Percentiles rank a stretch among this genome's conserved stretches.
These are phyloP conservation scores for Leucocoprinus sp. DNA, from an alignment of 768 basidiomycete species.

Conservation along the genomic window DNA sequence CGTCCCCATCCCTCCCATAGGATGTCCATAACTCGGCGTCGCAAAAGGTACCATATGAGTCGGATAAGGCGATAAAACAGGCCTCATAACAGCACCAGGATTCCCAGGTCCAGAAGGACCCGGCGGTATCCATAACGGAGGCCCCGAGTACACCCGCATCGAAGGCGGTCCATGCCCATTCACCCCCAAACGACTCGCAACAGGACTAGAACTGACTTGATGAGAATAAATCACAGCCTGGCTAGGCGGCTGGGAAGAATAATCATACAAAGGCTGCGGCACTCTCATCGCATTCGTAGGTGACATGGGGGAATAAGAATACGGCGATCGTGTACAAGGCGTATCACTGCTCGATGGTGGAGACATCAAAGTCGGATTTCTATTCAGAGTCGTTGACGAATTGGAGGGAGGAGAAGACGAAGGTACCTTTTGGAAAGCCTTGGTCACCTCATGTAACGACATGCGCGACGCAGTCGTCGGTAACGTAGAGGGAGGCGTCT, in stretches of 20 bases:
- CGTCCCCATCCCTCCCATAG: slow-evolving; percentile 33
- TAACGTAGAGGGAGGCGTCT: slow-evolving; percentile 61
- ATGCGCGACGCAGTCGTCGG: slow-evolving; percentile 60
- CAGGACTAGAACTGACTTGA: slow-evolving; percentile 52
- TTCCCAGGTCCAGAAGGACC: slow-evolving; percentile 38
- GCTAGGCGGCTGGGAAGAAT: slow-evolving; percentile 61
- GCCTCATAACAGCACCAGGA: slow-evolving; percentile 45
- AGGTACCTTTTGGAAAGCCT: slow-evolving; percentile 84
- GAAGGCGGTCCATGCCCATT: slow-evolving; percentile 45
- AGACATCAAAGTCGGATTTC: slow-evolving; percentile 45
- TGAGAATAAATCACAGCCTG: slow-evolving; percentile 61
- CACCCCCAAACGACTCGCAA: slow-evolving; percentile 50
- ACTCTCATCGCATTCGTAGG: slow-evolving; percentile 46
- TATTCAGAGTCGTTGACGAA: slow-evolving; percentile 30
- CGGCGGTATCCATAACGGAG: slow-evolving; percentile 61
- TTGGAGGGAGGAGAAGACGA: slow-evolving; percentile 41
- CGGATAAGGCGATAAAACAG: slow-evolving; percentile 55
- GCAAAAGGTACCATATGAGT: slow-evolving; percentile 58
- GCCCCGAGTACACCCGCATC: slow-evolving; percentile 50
- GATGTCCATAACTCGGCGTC: slow-evolving; percentile 19
- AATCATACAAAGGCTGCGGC: slow-evolving; percentile 47
- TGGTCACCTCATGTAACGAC: slow-evolving; percentile 75
- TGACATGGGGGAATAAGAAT: slow-evolving; percentile 35
- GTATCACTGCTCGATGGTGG: slow-evolving; percentile 38
- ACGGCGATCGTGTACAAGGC: slow-evolving; percentile 18